Conservation (phyloP, 1,284 basidiomycete species). For the Omphalotus olearius region DNA sequence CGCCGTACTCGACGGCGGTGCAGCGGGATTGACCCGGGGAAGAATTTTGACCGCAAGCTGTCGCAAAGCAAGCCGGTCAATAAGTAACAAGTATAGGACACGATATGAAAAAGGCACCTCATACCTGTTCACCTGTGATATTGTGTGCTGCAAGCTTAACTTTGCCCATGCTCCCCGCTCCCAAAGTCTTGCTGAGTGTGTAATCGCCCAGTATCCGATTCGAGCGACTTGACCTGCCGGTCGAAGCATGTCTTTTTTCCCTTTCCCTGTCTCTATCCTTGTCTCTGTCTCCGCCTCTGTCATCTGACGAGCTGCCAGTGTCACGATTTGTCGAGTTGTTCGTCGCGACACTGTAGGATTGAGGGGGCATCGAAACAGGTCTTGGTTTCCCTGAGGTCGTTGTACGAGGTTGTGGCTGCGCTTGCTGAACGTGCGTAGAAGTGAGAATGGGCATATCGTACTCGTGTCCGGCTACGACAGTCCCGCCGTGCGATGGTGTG, state of each 20-base stretch:
- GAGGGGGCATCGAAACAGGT: slow-evolving; percentile 68
- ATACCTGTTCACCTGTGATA: slow-evolving; percentile 87
- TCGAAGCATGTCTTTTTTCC: slow-evolving; percentile 16
- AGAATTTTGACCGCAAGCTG: slow-evolving; percentile 98
- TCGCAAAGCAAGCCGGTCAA: slow-evolving; percentile 1
- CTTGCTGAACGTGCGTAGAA: slow-evolving; percentile 17
- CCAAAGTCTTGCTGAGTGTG: slow-evolving; percentile 94
- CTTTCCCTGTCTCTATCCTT: slow-evolving; percentile 13
- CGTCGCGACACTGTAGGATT: slow-evolving; percentile 34
- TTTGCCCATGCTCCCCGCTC: slow-evolving; percentile 98
- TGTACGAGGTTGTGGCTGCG: slow-evolving; percentile 20
- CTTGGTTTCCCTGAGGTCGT: slow-evolving; percentile 41
- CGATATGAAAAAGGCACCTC: slow-evolving; percentile 22
- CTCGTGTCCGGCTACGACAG: slow-evolving; percentile 52
- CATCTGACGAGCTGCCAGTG: slow-evolving; percentile 24
- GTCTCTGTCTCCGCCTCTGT: slow-evolving; percentile 8
- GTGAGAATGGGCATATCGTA: slow-evolving; percentile 43
- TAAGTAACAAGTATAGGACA: slow-evolving; percentile 4
- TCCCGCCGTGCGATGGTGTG: slow-evolving; percentile 55
- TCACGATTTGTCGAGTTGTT: slow-evolving; percentile 9
- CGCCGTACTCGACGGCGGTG: slow-evolving; percentile 41
- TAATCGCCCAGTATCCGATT: slow-evolving; percentile 87
- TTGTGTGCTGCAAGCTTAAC: slow-evolving; percentile 95
- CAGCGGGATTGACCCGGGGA: slow-evolving; percentile 69
- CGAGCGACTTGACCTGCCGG: slow-evolving; percentile 32